Evolutionary conservation across 257 asterid species (phyloP).

Genomic region (Scutellaria barbata): DNA sequence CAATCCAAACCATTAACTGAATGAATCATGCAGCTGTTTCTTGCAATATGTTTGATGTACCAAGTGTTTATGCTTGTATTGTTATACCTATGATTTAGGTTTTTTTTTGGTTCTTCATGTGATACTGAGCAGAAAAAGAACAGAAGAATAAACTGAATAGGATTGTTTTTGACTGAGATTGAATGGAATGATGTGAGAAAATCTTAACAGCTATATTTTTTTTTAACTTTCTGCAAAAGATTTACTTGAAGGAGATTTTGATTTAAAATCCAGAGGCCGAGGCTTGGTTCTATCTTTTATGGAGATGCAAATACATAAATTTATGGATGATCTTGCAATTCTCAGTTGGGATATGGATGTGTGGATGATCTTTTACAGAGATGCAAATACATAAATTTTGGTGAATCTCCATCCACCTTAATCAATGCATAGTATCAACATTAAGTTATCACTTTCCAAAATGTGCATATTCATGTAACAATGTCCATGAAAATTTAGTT

Average conservation of each 20-base stretch:
- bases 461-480: background rate
- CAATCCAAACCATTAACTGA: background rate
- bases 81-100: too few relatives aligned
- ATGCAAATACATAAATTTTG: too few relatives aligned
- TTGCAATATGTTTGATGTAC: background rate
- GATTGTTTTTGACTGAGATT: background rate
- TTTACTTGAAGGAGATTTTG: background rate
- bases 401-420: conserved; percentile 2
- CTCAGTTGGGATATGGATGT: background rate
- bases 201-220: background rate
- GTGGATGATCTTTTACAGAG: too few relatives aligned
- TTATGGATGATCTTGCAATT: background rate
- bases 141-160: too few relatives aligned
- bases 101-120: too few relatives aligned
- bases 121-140: background rate
- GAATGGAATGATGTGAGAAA: background rate
- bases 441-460: background rate
- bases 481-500: too few relatives aligned
- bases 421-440: background rate
- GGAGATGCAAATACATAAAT: too few relatives aligned
- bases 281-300: background rate
- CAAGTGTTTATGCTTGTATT: background rate
- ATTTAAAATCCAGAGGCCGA: background rate
- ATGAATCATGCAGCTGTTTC: background rate
- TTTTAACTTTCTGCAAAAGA: background rate